Base-by-base conservation (phyloP, 2,329 filamentous ascomycete genomes). In the Ophiostoma tasmaniense region DNA sequence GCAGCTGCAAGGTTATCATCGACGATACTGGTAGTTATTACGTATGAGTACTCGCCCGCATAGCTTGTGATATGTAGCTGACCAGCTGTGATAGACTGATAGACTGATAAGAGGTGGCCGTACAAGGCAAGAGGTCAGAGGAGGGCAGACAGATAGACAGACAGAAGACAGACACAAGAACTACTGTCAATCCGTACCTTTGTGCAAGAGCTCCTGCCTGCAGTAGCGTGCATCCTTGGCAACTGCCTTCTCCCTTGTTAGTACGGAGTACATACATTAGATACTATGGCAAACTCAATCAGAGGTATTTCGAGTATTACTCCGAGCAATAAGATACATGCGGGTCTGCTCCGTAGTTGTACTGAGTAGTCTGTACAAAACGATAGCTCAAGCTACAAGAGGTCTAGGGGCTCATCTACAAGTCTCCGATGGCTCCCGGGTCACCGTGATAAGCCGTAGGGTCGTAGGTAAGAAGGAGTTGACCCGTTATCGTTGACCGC, bases 401-500 rank as follows among this genome's bases (percentile, higher is more conserved):
- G 50, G n/a, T 25, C 50, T 25, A 55, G n/a, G n/a, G n/a, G 50
- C 50, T 55, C 11, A 14, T 33, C 8, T 37, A 61, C 25, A 61
- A 61, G 28, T 35, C 59, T 62, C 59, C 59, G 59, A 62, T 33
- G 30, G 28, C 28, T n/a, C 30, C 59, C 59, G 59, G 17, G 28
- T 61, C 55, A 61, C 55, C 28, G 55, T 61, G 28, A 61, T 61
- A 33, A 33, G 55, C 55, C 11, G n/a, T 17, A 55, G 50, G 20
- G 42, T 25, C 8, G 52, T 2, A 52, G 52, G 52, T 25, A 59
- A 28, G 52, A 59, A 13, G 52, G 8, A 20, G 22, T 11, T 25
- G 55, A 35, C 28, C 59, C 17, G 59, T 35, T 33, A 33, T 62
- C 59, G 59, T 35, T 62, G 59, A 62, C 59, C 59, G 59, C 59